Conservation (phyloP, 2,329 filamentous ascomycete species). For the Penicillium aurantiogriseum region DNA sequence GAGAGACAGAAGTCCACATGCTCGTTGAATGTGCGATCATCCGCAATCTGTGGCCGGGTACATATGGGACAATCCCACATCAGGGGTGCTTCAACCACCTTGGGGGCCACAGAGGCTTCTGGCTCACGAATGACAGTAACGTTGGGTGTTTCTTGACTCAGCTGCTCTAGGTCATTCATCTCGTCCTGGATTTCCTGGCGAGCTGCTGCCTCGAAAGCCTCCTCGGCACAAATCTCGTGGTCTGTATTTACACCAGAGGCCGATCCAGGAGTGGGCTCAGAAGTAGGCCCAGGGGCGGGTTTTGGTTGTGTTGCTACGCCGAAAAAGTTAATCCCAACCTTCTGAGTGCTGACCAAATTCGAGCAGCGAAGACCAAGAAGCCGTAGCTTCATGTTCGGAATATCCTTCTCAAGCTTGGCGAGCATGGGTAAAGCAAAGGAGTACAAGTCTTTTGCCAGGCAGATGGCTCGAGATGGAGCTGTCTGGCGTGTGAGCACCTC, state of each 20-base stretch:
- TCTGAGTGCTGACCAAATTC: conserved; percentile 81
- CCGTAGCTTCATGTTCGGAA: conserved; percentile 73
- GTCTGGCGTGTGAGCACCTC: conserved; percentile 85
- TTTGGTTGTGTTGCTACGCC: conserved; percentile 45
- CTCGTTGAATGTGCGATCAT: conserved; percentile 78
- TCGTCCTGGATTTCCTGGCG: conserved; percentile 60
- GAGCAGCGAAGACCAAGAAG: conserved; percentile 89
- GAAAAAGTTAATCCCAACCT: conserved; percentile 77
- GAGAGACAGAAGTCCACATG: conserved; percentile 94
- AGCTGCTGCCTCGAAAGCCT: conserved; percentile 63
- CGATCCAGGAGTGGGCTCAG: conserved; percentile 11
- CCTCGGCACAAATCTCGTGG: conserved; percentile 69
- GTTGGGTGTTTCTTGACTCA: conserved; percentile 56
- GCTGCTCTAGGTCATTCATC: conserved; percentile 59
- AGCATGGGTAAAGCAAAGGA: conserved; percentile 79
- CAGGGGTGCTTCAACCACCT: conserved; percentile 39
- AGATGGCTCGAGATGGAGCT: conserved; percentile 69
- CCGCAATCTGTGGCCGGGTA: conserved; percentile 66
- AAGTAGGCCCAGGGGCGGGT: conserved; percentile 11
- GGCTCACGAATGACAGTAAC: conserved; percentile 3
- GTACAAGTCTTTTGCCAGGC: conserved; percentile 77
- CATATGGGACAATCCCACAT: conserved; percentile 91
- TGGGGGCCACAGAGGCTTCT: conserved; percentile 22
- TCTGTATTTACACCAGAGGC: conserved; percentile 33
- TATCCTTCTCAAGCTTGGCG: conserved; percentile 77